phyloP scores from a whole-genome alignment of 495 filamentous ascomycete genomes.

The Annulohypoxylon moriforme region DNA sequence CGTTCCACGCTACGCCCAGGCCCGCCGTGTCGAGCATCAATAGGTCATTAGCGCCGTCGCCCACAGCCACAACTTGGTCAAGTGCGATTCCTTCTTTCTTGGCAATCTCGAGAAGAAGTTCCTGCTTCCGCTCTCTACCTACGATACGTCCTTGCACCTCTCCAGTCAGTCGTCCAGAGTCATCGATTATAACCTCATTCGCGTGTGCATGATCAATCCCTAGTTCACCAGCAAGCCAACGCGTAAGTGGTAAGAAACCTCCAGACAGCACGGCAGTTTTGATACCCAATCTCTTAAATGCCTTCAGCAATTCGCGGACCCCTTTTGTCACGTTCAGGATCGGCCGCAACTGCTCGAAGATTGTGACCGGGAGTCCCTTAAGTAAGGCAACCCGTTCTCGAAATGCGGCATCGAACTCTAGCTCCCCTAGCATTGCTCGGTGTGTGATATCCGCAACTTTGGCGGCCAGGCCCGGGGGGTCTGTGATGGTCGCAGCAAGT shows the following conservation, averaged over 20 bases:
- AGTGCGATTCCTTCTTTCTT: conserved; percentile 74
- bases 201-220: conserved; percentile 88
- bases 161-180: conserved; percentile 78
- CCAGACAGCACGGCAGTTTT: conserved; percentile 91
- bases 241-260: conserved; percentile 88
- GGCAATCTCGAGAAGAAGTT: conserved; percentile 81
- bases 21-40: conserved; percentile 91
- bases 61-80: conserved; percentile 84
- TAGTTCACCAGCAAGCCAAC: conserved; percentile 82
- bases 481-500: conserved; percentile 77
- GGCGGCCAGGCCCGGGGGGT: conserved; percentile 68
- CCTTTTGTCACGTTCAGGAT: conserved; percentile 84
- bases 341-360: conserved; percentile 81
- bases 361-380: conserved; percentile 78
- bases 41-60: conserved; percentile 95
- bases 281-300: conserved; percentile 78
- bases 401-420: conserved; percentile 90
- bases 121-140: conserved; percentile 80
- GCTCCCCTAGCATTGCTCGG: conserved; percentile 93
- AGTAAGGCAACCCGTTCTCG: conserved; percentile 81
- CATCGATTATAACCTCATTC: conserved; percentile 79
- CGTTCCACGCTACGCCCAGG: conserved; percentile 91
- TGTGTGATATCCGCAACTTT: conserved; percentile 78
- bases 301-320: conserved; percentile 75
- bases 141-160: conserved; percentile 82